Evolutionary conservation across 345 rosid genomes (phyloP).

Genomic region (Hypericum perforatum): DNA sequence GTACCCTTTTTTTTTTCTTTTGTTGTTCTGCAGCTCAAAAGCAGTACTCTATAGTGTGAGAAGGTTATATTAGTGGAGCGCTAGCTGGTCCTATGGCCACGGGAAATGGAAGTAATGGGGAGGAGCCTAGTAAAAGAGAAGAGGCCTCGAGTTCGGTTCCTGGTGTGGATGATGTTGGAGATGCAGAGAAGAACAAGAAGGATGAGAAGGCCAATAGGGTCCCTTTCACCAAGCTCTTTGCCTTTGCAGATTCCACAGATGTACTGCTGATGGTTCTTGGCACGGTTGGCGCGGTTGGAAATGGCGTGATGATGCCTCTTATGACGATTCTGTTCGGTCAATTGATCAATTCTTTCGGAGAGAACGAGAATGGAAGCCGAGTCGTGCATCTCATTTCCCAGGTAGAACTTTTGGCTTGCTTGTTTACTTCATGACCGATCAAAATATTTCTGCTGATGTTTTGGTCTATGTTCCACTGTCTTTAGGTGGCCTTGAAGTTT

Average conservation of each 20-base stretch:
- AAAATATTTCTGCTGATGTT: too few relatives aligned
- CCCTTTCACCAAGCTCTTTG: slow-evolving; percentile 24
- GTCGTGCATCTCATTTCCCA: slow-evolving; percentile 15
- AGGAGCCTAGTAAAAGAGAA: too few relatives aligned
- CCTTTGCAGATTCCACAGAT: slow-evolving; percentile 24
- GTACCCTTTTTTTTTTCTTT: too few relatives aligned
- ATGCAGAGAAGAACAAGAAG: background rate
- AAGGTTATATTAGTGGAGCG: too few relatives aligned
- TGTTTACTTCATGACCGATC: too few relatives aligned
- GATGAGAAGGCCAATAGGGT: slow-evolving; percentile 14
- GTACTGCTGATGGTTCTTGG: slow-evolving; percentile 18
- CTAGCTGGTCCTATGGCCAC: too few relatives aligned
- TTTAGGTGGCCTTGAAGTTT: background rate
- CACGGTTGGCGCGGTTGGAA: slow-evolving; percentile 21
- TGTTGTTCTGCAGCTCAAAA: too few relatives aligned
- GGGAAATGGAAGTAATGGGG: too few relatives aligned
- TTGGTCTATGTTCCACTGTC: too few relatives aligned
- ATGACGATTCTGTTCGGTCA: slow-evolving; percentile 19
- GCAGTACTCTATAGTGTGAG: too few relatives aligned
- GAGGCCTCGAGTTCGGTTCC: too few relatives aligned
- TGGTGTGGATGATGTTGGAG: too few relatives aligned
- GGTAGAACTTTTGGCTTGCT: slow-evolving; percentile 12
- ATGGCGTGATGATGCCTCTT: slow-evolving; percentile 17
- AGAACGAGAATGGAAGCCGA: background rate
- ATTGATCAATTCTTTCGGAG: slow-evolving; percentile 18